Evolutionary conservation across 1,284 basidiomycete genomes (phyloP).

Genomic region (Schizophyllum amplum): DNA sequence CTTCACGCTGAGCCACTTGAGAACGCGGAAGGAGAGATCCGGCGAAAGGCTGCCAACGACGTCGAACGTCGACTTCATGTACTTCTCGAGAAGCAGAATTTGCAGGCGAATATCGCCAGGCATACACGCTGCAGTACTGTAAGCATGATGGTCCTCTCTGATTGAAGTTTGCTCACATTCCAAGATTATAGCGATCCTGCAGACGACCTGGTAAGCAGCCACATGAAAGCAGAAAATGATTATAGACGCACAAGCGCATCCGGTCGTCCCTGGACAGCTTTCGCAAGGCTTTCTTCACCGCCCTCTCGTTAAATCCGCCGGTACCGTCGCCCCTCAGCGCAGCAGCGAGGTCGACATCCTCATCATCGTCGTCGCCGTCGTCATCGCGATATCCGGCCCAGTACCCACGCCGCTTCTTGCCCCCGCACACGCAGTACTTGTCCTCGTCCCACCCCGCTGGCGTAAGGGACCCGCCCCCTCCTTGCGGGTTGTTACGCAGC

Average conservation of each 20-base stretch:
- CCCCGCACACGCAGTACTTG: constrained; percentile 52
- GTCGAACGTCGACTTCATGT: constrained; percentile 74
- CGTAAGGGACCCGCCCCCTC: constrained; percentile 8
- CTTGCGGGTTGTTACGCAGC: constrained; percentile 25
- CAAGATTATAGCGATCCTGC: constrained; percentile 49
- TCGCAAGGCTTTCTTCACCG: constrained; percentile 56
- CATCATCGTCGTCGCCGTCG: constrained; percentile 30
- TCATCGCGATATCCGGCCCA: constrained; percentile 55
- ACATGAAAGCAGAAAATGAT: constrained; percentile 5
- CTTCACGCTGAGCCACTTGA: constrained; percentile 55
- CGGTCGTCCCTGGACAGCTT: constrained; percentile 57
- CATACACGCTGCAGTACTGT: constrained; percentile 37
- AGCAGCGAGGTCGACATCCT: constrained; percentile 30
- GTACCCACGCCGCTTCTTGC: constrained; percentile 47
- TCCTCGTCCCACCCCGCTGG: constrained; percentile 20
- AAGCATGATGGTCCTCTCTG: not conserved
- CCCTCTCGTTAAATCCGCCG: constrained; percentile 57
- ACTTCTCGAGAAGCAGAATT: constrained; percentile 77
- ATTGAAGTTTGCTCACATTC: constrained; percentile 35
- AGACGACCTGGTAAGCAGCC: constrained; percentile 20
- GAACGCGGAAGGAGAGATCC: constrained; percentile 55
- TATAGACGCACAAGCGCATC: constrained; percentile 55
- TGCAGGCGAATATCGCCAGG: constrained; percentile 73
- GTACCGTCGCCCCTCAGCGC: constrained; percentile 43
- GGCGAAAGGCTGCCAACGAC: constrained; percentile 69